These are phyloP conservation scores for Ceratocystis albifundus DNA, from an alignment of 2,329 filamentous ascomycete genomes.

Conservation along the genomic window DNA sequence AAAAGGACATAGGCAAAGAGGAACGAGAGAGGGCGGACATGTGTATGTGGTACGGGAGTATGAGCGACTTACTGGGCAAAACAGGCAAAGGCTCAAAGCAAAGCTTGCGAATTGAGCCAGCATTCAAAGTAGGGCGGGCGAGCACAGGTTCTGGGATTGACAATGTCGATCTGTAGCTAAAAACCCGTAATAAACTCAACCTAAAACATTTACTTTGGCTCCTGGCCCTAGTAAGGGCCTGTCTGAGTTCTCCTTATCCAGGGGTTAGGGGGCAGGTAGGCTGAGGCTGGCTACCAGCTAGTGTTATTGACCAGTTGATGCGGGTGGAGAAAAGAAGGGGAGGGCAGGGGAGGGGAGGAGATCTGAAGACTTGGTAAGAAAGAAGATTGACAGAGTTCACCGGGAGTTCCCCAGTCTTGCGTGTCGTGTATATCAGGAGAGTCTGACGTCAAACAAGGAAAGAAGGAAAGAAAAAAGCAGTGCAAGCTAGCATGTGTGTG, in stretches of 20 bases:
- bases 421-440: too few species aligned
- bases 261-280: neutral
- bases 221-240: neutral
- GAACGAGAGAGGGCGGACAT: constrained; percentile 1
- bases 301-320: neutral
- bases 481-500: too few species aligned
- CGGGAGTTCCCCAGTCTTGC: too few species aligned
- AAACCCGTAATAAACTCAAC: constrained; percentile 3
- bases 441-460: too few species aligned
- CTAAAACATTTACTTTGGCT: neutral
- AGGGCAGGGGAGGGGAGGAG: neutral
- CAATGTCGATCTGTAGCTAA: constrained; percentile 9
- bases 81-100: neutral
- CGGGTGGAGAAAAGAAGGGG: neutral
- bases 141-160: neutral
- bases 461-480: too few species aligned
- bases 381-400: neutral
- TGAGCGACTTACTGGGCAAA: neutral
- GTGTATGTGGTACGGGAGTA: neutral
- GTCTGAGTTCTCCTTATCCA: constrained; percentile 11
- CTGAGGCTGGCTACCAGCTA: neutral
- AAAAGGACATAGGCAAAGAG: neutral
- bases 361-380: neutral
- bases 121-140: neutral
- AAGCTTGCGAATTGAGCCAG: neutral